Evolutionary conservation across 352 stramenopile species (phyloP), one percentile per base, ranked within the genome.

Genomic region (Globisporangium ultimum): DNA sequence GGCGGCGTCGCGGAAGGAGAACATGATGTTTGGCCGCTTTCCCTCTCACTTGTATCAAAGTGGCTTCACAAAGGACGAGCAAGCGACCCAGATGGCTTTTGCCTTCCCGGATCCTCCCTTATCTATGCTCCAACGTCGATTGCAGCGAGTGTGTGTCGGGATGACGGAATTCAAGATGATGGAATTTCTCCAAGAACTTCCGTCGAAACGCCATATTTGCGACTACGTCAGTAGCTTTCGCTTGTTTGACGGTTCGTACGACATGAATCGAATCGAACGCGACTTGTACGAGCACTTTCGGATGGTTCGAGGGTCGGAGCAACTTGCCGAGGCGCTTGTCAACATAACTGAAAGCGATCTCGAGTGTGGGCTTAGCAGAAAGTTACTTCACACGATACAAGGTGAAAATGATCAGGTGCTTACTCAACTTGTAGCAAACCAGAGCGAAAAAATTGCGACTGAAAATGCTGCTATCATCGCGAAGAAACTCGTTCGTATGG

Each of bases 131-230:
- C 66, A 78, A 49, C 53, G 74, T 34, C 71, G 84, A 20, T 67
- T 95, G 0, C 70, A 87, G 46, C 63, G 60, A 17, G 60, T 91
- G 22, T 95, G 82, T 48, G 84, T 74, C 0, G 85, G 85, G 0
- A 87, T 96, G 78, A 97, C 91, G 0, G 67, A 83, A 13, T 85
- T 97, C 22, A 97, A 97, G 61, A 49, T 92, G 53, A 58, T 63
- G 2, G 90, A 97, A 55, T 69, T 98, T 42, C 73, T 97, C 2
- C 74, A 95, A 32, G 92, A 98, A 67, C 60, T 98, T 5, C 92
- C 92, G 0, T 95, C 89, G 0, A 98, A 98, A 61, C 88, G 86
- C 3, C 87, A 97, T 34, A 80, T 97, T 32, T 88, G 95, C 22
- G 72, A 72, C 18, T 97, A 97, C 38, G 67, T 77, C 0, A 60